Evolutionary conservation across 805 yeast species (phyloP).

Genomic region (Candida ulmi): DNA sequence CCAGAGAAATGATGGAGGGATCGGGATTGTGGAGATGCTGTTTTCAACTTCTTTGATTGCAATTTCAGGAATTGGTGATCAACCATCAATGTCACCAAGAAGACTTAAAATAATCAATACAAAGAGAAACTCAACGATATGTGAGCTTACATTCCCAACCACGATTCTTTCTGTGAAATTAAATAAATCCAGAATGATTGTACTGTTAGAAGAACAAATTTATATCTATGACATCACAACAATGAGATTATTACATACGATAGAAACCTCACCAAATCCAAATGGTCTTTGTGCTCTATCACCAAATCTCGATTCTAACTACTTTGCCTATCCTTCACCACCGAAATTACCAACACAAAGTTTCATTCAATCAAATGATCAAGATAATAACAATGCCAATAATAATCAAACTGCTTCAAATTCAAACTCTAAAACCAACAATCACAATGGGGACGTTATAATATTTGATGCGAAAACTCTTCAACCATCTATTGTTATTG

Average conservation of each 20-base stretch:
- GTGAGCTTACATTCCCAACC: slow-evolving; percentile 69
- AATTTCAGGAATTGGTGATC: slow-evolving; percentile 68
- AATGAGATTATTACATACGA: slow-evolving; percentile 56
- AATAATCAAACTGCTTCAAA: not conserved
- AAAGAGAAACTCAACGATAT: slow-evolving; percentile 51
- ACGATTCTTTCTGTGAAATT: slow-evolving; percentile 54
- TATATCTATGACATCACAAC: slow-evolving; percentile 70
- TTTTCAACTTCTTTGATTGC: slow-evolving; percentile 67
- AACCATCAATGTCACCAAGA: slow-evolving; percentile 66
- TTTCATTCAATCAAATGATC: slow-evolving; percentile 1
- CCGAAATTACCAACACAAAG: slow-evolving; percentile 42
- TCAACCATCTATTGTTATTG: slow-evolving; percentile 63
- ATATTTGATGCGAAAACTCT: slow-evolving; percentile 56
- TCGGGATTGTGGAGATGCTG: slow-evolving; percentile 72
- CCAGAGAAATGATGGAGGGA: slow-evolving; percentile 44
- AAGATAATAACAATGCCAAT: slow-evolving; percentile 1
- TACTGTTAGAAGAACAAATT: slow-evolving; percentile 57
- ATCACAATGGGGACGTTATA: slow-evolving; percentile 58
- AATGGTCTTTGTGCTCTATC: slow-evolving; percentile 61
- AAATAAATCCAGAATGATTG: slow-evolving; percentile 60
- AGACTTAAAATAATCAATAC: slow-evolving; percentile 80
- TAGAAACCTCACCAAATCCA: slow-evolving; percentile 42
- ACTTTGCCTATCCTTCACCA: slow-evolving; percentile 72
- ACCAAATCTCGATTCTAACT: slow-evolving; percentile 43
- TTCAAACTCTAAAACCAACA: slow-evolving; percentile 1